phyloP scores from a whole-genome alignment of 176 grass and related monocot species.

The Hordeum marinum region DNA sequence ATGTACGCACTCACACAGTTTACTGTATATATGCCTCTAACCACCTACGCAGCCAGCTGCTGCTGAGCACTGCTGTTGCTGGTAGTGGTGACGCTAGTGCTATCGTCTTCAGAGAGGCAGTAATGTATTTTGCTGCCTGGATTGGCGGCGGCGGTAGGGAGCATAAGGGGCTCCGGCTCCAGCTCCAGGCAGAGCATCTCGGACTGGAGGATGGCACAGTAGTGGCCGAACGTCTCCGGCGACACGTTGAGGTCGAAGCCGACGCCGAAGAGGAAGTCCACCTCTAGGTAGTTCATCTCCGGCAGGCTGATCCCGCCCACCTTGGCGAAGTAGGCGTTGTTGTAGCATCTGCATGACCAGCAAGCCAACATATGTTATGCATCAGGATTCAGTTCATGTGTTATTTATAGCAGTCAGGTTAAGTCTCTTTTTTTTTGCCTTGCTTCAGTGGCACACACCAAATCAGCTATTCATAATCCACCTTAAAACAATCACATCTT shows the following conservation, averaged over 20 bases:
- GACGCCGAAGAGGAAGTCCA: constrained; percentile 42
- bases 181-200: constrained; percentile 38
- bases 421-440: background rate
- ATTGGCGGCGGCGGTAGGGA: background rate
- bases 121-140: constrained; percentile 4
- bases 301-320: constrained; percentile 42
- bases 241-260: constrained; percentile 47
- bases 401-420: background rate
- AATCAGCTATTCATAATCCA: background rate
- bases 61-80: constrained; percentile 12
- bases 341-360: constrained; percentile 24
- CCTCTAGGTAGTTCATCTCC: constrained; percentile 65
- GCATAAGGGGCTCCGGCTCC: background rate
- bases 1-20: background rate
- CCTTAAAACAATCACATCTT: background rate
- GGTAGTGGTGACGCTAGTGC: background rate
- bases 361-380: background rate
- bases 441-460: background rate
- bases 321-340: constrained; percentile 53
- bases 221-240: constrained; percentile 37
- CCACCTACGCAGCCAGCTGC: constrained; percentile 32
- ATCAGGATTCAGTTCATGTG: background rate
- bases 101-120: constrained; percentile 44
- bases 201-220: constrained; percentile 38
- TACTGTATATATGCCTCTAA: background rate